phyloP scores from a whole-genome alignment of 2,329 filamentous ascomycete genomes.

The Trichoderma arundinaceum region DNA sequence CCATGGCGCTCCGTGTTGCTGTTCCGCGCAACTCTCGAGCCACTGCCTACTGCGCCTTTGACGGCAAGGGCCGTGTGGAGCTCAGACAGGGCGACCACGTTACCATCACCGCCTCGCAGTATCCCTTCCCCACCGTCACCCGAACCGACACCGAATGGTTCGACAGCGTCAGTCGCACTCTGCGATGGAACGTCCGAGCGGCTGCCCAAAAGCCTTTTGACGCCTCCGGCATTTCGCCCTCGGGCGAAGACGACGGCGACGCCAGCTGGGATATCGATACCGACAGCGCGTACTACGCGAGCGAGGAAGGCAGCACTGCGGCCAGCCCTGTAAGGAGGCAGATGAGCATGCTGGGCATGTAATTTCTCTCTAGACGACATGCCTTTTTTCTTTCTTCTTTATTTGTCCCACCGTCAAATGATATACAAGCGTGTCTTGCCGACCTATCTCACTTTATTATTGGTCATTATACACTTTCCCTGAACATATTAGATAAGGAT shows the following conservation, averaged over 20 bases:
- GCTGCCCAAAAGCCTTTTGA: constrained; percentile 92
- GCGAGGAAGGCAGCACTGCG: constrained; percentile 72
- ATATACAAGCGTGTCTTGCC: constrained; percentile 17
- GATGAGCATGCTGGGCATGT: constrained; percentile 70
- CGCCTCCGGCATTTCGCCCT: constrained; percentile 39
- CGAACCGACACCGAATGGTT: constrained; percentile 94
- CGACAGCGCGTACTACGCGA: constrained; percentile 73
- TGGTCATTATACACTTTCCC: constrained; percentile 9
- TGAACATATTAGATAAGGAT: constrained; percentile 26
- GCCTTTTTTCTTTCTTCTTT: not conserved
- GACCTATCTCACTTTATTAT: constrained; percentile 2
- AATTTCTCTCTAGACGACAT: constrained; percentile 5
- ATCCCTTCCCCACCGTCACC: constrained; percentile 95
- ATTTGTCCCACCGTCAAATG: not conserved
- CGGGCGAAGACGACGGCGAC: constrained; percentile 53
- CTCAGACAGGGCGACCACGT: constrained; percentile 93
- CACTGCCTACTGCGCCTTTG: constrained; percentile 95
- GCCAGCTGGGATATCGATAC: constrained; percentile 94
- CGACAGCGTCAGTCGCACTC: constrained; percentile 86
- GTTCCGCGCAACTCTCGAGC: constrained; percentile 85
- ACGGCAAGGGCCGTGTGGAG: constrained; percentile 94
- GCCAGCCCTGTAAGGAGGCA: constrained; percentile 73
- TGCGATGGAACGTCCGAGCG: constrained; percentile 93
- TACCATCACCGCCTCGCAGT: constrained; percentile 93
- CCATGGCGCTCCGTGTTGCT: constrained; percentile 86